Base-by-base conservation (phyloP, 345 rosid species). In the Hibiscus syriacus region DNA sequence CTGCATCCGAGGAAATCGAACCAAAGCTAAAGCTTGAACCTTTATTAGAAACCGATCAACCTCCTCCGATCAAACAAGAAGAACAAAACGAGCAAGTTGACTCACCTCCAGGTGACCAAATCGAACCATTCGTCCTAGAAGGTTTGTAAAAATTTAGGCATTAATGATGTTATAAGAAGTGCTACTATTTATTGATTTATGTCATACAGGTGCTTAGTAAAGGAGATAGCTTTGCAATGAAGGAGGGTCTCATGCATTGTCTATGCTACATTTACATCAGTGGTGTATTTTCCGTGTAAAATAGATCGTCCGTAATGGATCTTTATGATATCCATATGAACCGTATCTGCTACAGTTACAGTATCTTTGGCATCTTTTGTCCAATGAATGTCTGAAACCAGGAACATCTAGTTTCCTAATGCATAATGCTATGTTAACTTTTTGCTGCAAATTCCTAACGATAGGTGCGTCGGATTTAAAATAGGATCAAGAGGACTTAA, bases 51-150 rank as follows among this genome's bases (percentile, higher is more conserved):
- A 67, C 76, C 0, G 75, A 78, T 43, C 73, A 67, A 60, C 39
- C 60, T 43, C 62, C 77, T 53, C 26, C 69, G 30, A 55, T 58
- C 55, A 74, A 81, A 60, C 79, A 76, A 63, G 23, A 56, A 0
- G 67, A 88, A 73, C 78, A 83, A 79, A 58, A 73, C 38, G 72
- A 73, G 76, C 73, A 80, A 71, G 60, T 57, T 12, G 82, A 81
- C 3, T 65, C 78, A 69, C 68, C 75, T 41, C 52, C 76, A 10
- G 56, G 69, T 23, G 90, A 89, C 66, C 80, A 81, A 82, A 83
- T 81, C 82, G 76, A 60, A 73, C 88, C 92, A 36, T 94, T 89
- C 81, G 74, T 85, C 77, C 87, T 94, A 13, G 96, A 94, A 94
- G 99, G 97, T 94, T 94, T 89, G 98, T 92, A 84, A 81, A 49